These are phyloP conservation scores for Candida xyloterini DNA, from an alignment of 805 yeast species.

Conservation along the genomic window DNA sequence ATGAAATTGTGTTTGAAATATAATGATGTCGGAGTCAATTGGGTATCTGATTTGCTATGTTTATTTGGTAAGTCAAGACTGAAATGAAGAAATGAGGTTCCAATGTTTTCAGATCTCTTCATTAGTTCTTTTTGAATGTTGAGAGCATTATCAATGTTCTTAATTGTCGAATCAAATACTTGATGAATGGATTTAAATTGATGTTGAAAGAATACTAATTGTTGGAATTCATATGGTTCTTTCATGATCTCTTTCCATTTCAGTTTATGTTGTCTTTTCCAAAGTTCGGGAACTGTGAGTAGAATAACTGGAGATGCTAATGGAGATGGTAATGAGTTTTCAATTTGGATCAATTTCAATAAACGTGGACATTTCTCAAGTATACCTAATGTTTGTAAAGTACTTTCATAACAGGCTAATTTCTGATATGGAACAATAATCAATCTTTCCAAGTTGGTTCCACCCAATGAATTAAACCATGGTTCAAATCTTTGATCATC, in stretches of 20 bases:
- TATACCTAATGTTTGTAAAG: slow-evolving; percentile 3
- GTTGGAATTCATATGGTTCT: slow-evolving; percentile 20
- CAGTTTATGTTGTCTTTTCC: slow-evolving; percentile 22
- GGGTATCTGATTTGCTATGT: not conserved
- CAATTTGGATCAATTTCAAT: not conserved
- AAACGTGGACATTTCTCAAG: slow-evolving; percentile 1
- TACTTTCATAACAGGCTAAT: slow-evolving; percentile 1
- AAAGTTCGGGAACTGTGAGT: slow-evolving; percentile 18
- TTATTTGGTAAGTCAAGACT: slow-evolving; percentile 12
- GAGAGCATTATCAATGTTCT: slow-evolving; percentile 9
- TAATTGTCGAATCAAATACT: slow-evolving; percentile 10
- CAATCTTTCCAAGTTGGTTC: slow-evolving; percentile 6
- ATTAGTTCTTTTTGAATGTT: slow-evolving; percentile 15
- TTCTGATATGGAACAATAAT: slow-evolving; percentile 10
- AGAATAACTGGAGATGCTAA: slow-evolving; percentile 15
- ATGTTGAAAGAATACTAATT: slow-evolving; percentile 16
- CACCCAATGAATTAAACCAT: slow-evolving; percentile 16
- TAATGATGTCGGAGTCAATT: slow-evolving; percentile 24
- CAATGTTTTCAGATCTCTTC: slow-evolving; percentile 10
- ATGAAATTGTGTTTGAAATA: slow-evolving; percentile 26
- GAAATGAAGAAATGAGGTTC: slow-evolving; percentile 12
- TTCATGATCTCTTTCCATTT: slow-evolving; percentile 23
- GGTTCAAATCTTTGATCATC: slow-evolving; percentile 7
- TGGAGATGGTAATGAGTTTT: not conserved
- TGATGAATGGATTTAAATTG: slow-evolving; percentile 13